A percentile compares a stretch with the other conserved stretches of the same genome.
phyloP scores from a whole-genome alignment of 192 early-diverging fungal species.

The Cladochytrium replicatum region DNA sequence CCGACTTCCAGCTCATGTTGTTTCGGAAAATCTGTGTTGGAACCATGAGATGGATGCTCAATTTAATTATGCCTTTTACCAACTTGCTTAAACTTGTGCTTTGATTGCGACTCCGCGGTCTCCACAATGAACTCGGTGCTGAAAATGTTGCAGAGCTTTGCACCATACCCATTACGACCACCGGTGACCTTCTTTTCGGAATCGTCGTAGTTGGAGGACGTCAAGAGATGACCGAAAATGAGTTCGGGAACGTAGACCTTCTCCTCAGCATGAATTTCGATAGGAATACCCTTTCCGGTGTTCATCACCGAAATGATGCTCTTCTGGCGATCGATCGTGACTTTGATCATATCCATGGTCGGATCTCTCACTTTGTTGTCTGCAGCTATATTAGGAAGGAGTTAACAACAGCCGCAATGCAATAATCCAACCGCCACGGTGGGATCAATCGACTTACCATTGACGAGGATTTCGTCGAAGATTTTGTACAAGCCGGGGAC shows the following conservation, averaged over 20 bases:
- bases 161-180: constrained; percentile 81
- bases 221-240: constrained; percentile 94
- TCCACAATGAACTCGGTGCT: constrained; percentile 89
- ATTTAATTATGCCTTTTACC: too few species aligned
- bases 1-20: constrained; percentile 78
- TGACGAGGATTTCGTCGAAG: constrained; percentile 96
- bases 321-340: constrained; percentile 73
- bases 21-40: constrained; percentile 53
- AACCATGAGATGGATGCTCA: not conserved
- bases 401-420: not conserved
- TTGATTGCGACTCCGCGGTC: constrained; percentile 64
- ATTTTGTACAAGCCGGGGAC: constrained; percentile 94
- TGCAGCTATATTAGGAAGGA: constrained; percentile 34
- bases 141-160: constrained; percentile 95
- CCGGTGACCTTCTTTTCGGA: constrained; percentile 88
- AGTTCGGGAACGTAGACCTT: constrained; percentile 89
- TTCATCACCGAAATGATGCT: constrained; percentile 83
- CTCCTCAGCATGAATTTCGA: constrained; percentile 86
- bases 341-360: constrained; percentile 74
- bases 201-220: constrained; percentile 96
- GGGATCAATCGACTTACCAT: constrained; percentile 33
- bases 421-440: not conserved
- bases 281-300: constrained; percentile 88
- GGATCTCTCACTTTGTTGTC: constrained; percentile 89
- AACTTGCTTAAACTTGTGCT: constrained; percentile 71